Evolutionary conservation across 306 rosid species (phyloP).

Genomic region (Pterocarpus santalinus): DNA sequence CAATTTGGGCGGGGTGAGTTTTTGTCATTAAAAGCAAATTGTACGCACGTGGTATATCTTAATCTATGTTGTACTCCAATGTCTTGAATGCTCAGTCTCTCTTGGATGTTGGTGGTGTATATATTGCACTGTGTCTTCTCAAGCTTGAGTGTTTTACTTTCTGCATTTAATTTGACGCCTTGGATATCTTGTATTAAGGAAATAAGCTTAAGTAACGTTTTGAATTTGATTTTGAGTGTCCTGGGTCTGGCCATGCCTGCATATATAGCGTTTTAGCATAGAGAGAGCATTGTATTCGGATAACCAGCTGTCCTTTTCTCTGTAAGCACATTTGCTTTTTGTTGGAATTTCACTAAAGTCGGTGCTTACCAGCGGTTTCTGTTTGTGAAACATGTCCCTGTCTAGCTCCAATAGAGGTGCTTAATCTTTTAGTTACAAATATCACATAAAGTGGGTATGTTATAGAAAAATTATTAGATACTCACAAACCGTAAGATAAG

Average conservation of each 20-base stretch:
- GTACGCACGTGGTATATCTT: conserved; percentile 40
- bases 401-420: conserved; percentile 39
- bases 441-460: neutral
- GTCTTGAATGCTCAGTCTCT: neutral
- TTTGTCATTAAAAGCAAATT: conserved; percentile 48
- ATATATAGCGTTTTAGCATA: conserved; percentile 32
- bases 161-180: conserved; percentile 27
- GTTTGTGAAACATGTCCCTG: conserved; percentile 49
- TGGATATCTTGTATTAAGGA: conserved; percentile 9
- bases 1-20: conserved; percentile 46
- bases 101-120: conserved; percentile 26
- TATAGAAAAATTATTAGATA: too few species aligned
- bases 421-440: conserved; percentile 39
- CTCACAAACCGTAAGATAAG: too few species aligned
- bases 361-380: conserved; percentile 46
- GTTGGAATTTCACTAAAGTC: conserved; percentile 41
- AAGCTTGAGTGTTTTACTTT: conserved; percentile 45
- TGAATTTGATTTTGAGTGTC: conserved; percentile 20
- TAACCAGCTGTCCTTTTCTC: conserved; percentile 34
- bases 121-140: conserved; percentile 46
- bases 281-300: conserved; percentile 33
- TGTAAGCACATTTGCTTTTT: conserved; percentile 26
- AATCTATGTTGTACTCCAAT: conserved; percentile 41
- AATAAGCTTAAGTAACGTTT: neutral
- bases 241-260: conserved; percentile 23